These are phyloP conservation scores for Capsicum pubescens DNA, from an alignment of 257 asterid genomes.

Conservation along the genomic window DNA sequence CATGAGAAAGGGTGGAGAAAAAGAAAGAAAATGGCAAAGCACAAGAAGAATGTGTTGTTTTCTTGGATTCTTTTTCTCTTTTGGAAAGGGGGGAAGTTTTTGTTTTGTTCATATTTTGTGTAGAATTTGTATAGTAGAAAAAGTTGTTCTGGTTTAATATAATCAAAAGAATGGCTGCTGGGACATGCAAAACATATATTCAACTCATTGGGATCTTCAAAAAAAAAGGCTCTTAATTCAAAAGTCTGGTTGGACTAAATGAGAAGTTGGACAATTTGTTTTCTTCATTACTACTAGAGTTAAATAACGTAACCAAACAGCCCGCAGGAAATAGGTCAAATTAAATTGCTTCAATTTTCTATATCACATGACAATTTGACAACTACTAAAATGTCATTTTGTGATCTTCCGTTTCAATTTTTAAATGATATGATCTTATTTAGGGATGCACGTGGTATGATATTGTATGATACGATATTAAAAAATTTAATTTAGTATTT, in stretches of 20 bases:
- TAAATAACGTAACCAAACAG: neutral
- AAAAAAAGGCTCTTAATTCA: neutral
- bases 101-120: neutral
- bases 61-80: neutral
- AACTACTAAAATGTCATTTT: neutral
- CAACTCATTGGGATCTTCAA: conserved; percentile 16
- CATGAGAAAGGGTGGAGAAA: neutral
- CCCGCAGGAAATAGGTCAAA: conserved; percentile 3
- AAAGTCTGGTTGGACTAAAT: conserved; percentile 18
- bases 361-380: neutral
- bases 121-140: neutral
- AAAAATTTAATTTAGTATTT: too few relatives aligned
- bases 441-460: neutral
- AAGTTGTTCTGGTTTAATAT: neutral
- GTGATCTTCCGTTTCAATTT: neutral
- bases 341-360: conserved; percentile 8
- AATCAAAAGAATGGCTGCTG: conserved; percentile 14
- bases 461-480: too few relatives aligned
- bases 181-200: neutral
- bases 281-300: neutral
- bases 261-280: neutral
- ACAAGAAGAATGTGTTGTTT: neutral
- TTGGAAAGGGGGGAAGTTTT: neutral
- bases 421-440: neutral
- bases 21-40: neutral